Percentiles rank a stretch among this genome's conserved stretches.
Evolutionary conservation across 1,284 basidiomycete genomes (phyloP).

Genomic region (Kwoniella shivajii): DNA sequence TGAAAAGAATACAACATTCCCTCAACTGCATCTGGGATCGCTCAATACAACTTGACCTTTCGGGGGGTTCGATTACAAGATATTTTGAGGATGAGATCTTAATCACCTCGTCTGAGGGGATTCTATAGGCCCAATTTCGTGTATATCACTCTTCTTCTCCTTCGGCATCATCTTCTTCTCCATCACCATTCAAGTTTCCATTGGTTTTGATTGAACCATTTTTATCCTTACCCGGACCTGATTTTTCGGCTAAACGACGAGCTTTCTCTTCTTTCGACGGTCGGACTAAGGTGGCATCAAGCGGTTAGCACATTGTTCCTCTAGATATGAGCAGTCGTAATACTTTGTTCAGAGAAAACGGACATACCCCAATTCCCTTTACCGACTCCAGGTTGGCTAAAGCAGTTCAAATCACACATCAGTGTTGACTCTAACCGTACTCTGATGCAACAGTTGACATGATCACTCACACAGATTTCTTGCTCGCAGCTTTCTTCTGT

Average conservation of each 20-base stretch:
- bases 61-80: too few relatives aligned
- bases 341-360: neutral
- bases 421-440: neutral
- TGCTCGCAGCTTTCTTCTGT: slow-evolving; percentile 20
- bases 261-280: slow-evolving; percentile 50
- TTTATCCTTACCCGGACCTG: neutral
- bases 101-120: too few relatives aligned
- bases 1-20: too few relatives aligned
- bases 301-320: neutral
- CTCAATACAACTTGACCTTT: too few relatives aligned
- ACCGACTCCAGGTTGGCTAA: slow-evolving; percentile 44
- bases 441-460: neutral
- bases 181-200: neutral
- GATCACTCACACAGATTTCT: slow-evolving; percentile 34
- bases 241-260: slow-evolving; percentile 20
- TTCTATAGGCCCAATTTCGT: neutral
- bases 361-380: slow-evolving; percentile 53
- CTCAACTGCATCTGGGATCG: too few relatives aligned
- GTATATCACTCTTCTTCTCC: slow-evolving; percentile 19
- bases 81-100: too few relatives aligned
- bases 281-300: slow-evolving; percentile 28
- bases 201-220: neutral
- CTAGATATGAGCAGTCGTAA: neutral
- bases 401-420: neutral
- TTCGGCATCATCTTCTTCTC: slow-evolving; percentile 18